These are phyloP conservation scores for Leccinellum albellum DNA, from an alignment of 768 basidiomycete species.

Conservation along the genomic window DNA sequence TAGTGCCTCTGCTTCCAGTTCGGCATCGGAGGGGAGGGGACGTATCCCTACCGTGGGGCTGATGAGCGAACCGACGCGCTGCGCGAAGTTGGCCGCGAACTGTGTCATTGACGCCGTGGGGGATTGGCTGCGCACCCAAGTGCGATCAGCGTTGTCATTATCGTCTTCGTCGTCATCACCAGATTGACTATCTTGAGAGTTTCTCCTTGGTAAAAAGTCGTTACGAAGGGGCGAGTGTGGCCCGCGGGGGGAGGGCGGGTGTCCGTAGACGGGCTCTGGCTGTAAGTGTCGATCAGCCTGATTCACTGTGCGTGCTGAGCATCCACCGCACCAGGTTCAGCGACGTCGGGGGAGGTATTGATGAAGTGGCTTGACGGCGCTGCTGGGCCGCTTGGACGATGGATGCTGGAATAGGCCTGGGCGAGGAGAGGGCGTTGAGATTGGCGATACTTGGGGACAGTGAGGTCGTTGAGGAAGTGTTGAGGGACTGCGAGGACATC, in stretches of 20 bases:
- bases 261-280: conserved; percentile 45
- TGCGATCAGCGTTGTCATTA: conserved; percentile 22
- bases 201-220: conserved; percentile 44
- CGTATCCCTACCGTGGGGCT: conserved; percentile 44
- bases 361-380: conserved; percentile 36
- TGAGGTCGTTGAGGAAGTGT: conserved; percentile 32
- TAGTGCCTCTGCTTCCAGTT: conserved; percentile 78
- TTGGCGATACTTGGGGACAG: conserved; percentile 32
- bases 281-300: conserved; percentile 21
- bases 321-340: conserved; percentile 36
- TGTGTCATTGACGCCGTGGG: conserved; percentile 70
- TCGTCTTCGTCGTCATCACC: conserved; percentile 42
- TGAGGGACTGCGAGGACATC: conserved; percentile 30
- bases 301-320: not conserved
- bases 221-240: conserved; percentile 75
- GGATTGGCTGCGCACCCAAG: conserved; percentile 40
- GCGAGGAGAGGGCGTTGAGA: conserved; percentile 31
- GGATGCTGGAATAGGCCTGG: conserved; percentile 15
- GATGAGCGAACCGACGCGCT: conserved; percentile 68
- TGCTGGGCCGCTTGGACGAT: conserved; percentile 18
- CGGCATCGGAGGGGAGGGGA: conserved; percentile 63
- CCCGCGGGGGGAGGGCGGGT: conserved; percentile 35
- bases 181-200: conserved; percentile 50
- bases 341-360: conserved; percentile 38
- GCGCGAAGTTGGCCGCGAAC: conserved; percentile 71